These are phyloP conservation scores for Henckelia pumila DNA, from an alignment of 257 asterid genomes.

Conservation along the genomic window DNA sequence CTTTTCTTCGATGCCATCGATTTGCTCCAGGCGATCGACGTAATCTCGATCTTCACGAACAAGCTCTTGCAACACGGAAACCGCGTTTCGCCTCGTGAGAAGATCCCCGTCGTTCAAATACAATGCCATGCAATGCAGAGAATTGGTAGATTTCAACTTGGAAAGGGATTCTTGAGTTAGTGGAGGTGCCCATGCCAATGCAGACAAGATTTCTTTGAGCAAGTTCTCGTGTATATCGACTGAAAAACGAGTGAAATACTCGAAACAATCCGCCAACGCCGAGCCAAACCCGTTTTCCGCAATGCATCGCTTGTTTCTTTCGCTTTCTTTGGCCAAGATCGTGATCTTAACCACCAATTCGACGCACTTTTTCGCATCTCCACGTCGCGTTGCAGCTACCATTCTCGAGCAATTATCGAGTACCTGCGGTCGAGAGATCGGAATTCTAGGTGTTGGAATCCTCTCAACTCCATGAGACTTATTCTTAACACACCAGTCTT, in stretches of 20 bases:
- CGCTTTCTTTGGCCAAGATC: constrained; percentile 59
- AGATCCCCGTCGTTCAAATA: constrained; percentile 56
- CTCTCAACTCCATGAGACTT: constrained; percentile 67
- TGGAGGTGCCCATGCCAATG: constrained; percentile 61
- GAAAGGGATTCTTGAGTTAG: constrained; percentile 39
- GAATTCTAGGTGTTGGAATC: constrained; percentile 83
- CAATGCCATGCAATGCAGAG: constrained; percentile 52
- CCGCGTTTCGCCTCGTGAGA: constrained; percentile 45
- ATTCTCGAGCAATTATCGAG: constrained; percentile 38
- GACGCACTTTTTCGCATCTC: constrained; percentile 36
- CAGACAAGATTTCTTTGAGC: constrained; percentile 47
- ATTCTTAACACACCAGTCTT: constrained; percentile 86
- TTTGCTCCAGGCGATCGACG: constrained; percentile 28
- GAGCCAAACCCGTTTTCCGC: constrained; percentile 49
- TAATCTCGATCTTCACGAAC: constrained; percentile 28
- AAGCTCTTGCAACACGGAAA: constrained; percentile 46
- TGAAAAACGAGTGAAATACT: constrained; percentile 38
- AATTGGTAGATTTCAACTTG: constrained; percentile 42
- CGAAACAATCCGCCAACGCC: constrained; percentile 42
- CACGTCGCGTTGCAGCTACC: constrained; percentile 24
- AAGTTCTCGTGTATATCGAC: constrained; percentile 25
- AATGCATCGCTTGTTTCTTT: constrained; percentile 57
- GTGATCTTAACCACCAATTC: constrained; percentile 47
- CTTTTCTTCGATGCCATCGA: constrained; percentile 44
- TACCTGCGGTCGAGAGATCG: constrained; percentile 44